Evolutionary conservation across 768 basidiomycete genomes (phyloP).

Genomic region (Termitomyces sp.): DNA sequence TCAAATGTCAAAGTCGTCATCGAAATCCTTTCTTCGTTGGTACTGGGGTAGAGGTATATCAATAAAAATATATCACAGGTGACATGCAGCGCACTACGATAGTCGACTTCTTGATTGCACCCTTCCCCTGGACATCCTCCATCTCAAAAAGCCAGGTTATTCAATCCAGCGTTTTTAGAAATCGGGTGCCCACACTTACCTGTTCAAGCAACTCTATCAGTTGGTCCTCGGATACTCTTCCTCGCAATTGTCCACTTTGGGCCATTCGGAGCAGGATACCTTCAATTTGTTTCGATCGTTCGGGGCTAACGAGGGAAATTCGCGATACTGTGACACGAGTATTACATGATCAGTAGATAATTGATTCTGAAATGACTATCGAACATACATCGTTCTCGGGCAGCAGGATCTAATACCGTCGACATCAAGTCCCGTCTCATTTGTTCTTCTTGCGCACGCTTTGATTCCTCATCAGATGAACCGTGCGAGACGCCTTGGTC

Average conservation of each 20-base stretch:
- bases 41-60: slow-evolving; percentile 29
- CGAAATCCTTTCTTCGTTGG: slow-evolving; percentile 60
- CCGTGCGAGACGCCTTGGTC: slow-evolving; percentile 1
- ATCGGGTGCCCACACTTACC: slow-evolving; percentile 31
- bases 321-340: slow-evolving; percentile 59
- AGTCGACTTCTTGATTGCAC: slow-evolving; percentile 46
- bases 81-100: slow-evolving; percentile 41
- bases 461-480: background rate
- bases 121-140: slow-evolving; percentile 46
- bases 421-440: slow-evolving; percentile 73
- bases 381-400: slow-evolving; percentile 72
- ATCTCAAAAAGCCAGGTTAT: slow-evolving; percentile 29
- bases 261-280: slow-evolving; percentile 75
- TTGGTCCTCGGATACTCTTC: slow-evolving; percentile 71
- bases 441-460: slow-evolving; percentile 36
- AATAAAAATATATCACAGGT: slow-evolving; percentile 2
- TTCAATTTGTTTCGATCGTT: slow-evolving; percentile 78
- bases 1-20: slow-evolving; percentile 61
- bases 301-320: slow-evolving; percentile 81
- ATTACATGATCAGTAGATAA: slow-evolving; percentile 3
- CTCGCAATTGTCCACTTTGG: slow-evolving; percentile 74
- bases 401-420: slow-evolving; percentile 69
- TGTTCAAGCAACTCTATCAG: slow-evolving; percentile 85
- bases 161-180: slow-evolving; percentile 19
- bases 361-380: background rate